These are phyloP conservation scores for Ceratobasidium theobromae DNA, from an alignment of 1,284 basidiomycete genomes.

Conservation along the genomic window DNA sequence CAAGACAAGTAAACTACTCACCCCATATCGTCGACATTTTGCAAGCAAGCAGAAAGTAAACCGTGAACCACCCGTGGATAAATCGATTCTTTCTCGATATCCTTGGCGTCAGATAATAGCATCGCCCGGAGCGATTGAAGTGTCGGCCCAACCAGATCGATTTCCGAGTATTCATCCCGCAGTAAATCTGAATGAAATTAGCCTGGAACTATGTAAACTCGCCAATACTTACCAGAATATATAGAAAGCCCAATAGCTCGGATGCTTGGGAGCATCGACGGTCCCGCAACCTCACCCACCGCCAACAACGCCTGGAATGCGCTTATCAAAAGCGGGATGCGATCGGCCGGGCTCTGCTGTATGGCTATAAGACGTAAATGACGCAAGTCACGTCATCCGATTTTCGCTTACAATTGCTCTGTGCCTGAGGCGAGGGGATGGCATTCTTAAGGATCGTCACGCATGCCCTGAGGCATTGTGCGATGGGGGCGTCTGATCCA, in stretches of 20 bases:
- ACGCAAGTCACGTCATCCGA: conserved; percentile 13
- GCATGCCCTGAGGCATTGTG: conserved; percentile 81
- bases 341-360: conserved; percentile 46
- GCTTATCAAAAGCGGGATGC: conserved; percentile 64
- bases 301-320: conserved; percentile 68
- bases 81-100: conserved; percentile 40
- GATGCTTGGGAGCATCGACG: conserved; percentile 66
- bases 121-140: conserved; percentile 76
- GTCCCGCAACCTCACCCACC: conserved; percentile 62
- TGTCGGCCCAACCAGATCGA: conserved; percentile 77
- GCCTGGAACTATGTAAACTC: neutral
- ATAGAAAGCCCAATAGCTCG: conserved; percentile 78
- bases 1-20: conserved; percentile 46
- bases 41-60: conserved; percentile 78
- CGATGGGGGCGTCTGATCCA: conserved; percentile 45
- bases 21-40: conserved; percentile 92
- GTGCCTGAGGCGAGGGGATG: conserved; percentile 51
- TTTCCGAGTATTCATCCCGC: conserved; percentile 76
- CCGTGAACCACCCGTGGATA: conserved; percentile 72
- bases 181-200: conserved; percentile 63
- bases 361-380: conserved; percentile 32
- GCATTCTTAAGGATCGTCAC: conserved; percentile 75
- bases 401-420: conserved; percentile 40
- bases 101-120: conserved; percentile 53
- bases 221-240: conserved; percentile 64